Evolutionary conservation across 441 rosid species (phyloP).

Genomic region (Macaranga tanarius): DNA sequence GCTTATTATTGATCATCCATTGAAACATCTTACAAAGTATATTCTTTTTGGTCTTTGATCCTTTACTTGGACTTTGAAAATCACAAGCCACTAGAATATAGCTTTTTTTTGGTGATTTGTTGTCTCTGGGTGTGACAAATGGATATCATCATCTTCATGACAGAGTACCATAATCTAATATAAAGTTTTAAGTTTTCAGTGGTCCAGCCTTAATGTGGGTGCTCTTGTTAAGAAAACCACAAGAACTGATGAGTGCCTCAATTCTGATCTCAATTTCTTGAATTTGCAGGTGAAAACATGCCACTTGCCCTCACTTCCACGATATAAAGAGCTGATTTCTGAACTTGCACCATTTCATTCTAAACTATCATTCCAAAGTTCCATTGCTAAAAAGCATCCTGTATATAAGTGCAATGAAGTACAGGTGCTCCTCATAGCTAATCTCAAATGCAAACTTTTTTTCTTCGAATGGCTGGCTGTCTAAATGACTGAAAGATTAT

Average conservation of each 20-base stretch:
- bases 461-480: background rate
- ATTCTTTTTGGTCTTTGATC: background rate
- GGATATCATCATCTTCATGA: background rate
- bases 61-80: background rate
- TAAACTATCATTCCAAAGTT: constrained; percentile 55
- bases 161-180: background rate
- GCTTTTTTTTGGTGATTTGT: background rate
- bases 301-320: constrained; percentile 76
- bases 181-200: background rate
- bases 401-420: constrained; percentile 77
- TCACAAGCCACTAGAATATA: background rate
- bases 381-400: constrained; percentile 67
- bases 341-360: constrained; percentile 76
- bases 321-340: constrained; percentile 63
- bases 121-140: background rate
- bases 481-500: background rate
- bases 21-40: background rate
- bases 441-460: constrained; percentile 8
- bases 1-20: background rate
- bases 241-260: background rate
- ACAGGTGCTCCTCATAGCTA: constrained; percentile 53
- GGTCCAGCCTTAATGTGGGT: background rate
- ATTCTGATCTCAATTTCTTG: constrained; percentile 5
- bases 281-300: constrained; percentile 51
- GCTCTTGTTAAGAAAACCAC: background rate